These are phyloP conservation scores for Chaetomiaceae sp. DNA, from an alignment of 2,329 filamentous ascomycete genomes.

Conservation along the genomic window DNA sequence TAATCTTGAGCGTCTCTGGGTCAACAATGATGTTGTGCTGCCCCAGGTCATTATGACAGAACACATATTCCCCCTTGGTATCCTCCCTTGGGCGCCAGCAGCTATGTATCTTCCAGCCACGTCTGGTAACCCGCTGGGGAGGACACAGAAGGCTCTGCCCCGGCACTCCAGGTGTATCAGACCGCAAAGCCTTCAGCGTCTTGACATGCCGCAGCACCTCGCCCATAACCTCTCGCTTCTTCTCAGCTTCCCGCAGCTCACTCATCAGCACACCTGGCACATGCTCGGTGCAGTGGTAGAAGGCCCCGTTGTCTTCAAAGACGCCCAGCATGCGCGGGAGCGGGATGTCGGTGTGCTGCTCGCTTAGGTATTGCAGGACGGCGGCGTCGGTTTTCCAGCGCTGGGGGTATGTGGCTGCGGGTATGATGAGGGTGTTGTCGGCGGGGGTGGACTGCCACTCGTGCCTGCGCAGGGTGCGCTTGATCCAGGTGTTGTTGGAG, in stretches of 20 bases:
- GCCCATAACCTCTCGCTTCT: too few species aligned
- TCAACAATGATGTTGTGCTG: constrained; percentile 23
- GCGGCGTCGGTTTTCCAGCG: neutral
- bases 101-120: neutral
- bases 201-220: constrained; percentile 5
- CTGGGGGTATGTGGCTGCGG: neutral
- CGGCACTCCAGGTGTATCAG: constrained; percentile 7
- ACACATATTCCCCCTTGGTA: constrained; percentile 2
- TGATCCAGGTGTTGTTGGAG: neutral
- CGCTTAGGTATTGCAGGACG: neutral
- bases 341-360: neutral
- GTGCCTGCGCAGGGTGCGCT: neutral
- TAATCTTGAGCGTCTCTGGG: constrained; percentile 20
- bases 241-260: too few species aligned
- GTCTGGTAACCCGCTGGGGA: too few species aligned
- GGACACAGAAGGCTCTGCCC: too few species aligned
- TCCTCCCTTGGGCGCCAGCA: neutral
- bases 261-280: too few species aligned
- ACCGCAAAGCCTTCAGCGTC: constrained; percentile 7
- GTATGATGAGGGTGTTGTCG: neutral
- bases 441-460: neutral
- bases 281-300: too few species aligned
- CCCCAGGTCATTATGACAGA: constrained; percentile 17
- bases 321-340: neutral
- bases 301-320: too few species aligned